Evolutionary conservation across 192 early-diverging fungal species (phyloP).

Genomic region (Umbelopsis sp.): DNA sequence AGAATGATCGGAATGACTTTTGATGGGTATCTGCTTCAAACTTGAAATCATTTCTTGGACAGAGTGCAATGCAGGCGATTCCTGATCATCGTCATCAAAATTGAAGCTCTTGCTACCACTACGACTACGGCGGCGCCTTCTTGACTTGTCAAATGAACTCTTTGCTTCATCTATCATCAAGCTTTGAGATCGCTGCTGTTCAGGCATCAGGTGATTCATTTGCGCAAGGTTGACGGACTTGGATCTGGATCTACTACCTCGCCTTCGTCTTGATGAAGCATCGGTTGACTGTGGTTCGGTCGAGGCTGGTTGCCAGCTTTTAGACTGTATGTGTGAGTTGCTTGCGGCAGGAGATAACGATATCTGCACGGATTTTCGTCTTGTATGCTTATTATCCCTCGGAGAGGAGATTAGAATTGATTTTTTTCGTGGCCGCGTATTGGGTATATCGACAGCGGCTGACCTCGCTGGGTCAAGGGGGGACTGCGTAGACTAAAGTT

Average conservation of each 20-base stretch:
- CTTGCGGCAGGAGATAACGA: neutral
- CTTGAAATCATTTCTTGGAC: slow-evolving; percentile 20
- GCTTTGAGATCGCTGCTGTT: neutral
- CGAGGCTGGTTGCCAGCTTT: slow-evolving; percentile 4
- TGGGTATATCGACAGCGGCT: neutral
- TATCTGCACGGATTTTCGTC: slow-evolving; percentile 9
- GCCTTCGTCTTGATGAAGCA: neutral
- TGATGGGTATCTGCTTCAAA: slow-evolving; percentile 2
- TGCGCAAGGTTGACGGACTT: slow-evolving; percentile 12
- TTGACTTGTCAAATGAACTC: neutral
- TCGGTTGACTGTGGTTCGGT: neutral
- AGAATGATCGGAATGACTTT: neutral
- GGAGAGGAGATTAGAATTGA: slow-evolving; percentile 11
- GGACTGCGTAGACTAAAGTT: neutral
- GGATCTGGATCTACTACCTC: neutral
- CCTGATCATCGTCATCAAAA: neutral
- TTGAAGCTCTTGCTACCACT: slow-evolving; percentile 1
- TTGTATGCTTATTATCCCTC: slow-evolving; percentile 8
- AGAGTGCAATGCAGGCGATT: slow-evolving; percentile 26
- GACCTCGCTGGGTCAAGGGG: neutral
- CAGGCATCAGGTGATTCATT: neutral
- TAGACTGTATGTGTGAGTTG: neutral
- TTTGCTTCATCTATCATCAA: neutral
- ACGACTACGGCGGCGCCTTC: slow-evolving; percentile 5
- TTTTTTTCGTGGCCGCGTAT: slow-evolving; percentile 6